Evolutionary conservation across 768 basidiomycete genomes (phyloP).

Genomic region (Postia placenta): DNA sequence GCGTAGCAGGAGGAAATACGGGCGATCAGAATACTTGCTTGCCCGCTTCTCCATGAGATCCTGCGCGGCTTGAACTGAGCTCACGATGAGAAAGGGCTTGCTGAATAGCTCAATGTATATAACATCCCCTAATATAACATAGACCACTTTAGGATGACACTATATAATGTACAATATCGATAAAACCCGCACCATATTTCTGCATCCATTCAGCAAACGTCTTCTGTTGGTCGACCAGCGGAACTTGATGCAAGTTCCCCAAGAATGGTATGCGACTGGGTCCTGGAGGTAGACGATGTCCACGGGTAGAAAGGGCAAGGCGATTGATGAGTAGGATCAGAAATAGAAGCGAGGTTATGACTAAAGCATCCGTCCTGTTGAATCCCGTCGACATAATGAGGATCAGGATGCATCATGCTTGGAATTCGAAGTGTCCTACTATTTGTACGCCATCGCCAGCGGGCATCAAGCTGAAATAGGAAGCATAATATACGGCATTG

Average conservation of each 20-base stretch:
- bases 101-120: constrained; percentile 24
- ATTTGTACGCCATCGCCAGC: no score
- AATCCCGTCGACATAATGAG: no score
- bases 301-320: no score
- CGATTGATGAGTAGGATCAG: no score
- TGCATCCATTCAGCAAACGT: constrained; percentile 22
- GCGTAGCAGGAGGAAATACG: constrained; percentile 20
- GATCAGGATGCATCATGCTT: no score
- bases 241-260: constrained; percentile 26
- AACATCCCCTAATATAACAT: constrained; percentile 22
- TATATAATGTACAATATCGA: not conserved
- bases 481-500: no score
- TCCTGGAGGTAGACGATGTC: constrained; percentile 25
- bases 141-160: not conserved
- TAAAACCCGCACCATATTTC: constrained; percentile 17
- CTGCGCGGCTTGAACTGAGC: constrained; percentile 23
- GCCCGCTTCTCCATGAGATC: constrained; percentile 30
- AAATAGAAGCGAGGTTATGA: no score
- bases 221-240: constrained; percentile 17
- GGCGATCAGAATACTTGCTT: constrained; percentile 28
- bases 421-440: no score
- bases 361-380: no score
- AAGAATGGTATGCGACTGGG: constrained; percentile 23
- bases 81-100: constrained; percentile 24
- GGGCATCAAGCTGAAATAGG: no score